phyloP scores from a whole-genome alignment of 495 filamentous ascomycete species.

The Friedmanniomyces simplex region DNA sequence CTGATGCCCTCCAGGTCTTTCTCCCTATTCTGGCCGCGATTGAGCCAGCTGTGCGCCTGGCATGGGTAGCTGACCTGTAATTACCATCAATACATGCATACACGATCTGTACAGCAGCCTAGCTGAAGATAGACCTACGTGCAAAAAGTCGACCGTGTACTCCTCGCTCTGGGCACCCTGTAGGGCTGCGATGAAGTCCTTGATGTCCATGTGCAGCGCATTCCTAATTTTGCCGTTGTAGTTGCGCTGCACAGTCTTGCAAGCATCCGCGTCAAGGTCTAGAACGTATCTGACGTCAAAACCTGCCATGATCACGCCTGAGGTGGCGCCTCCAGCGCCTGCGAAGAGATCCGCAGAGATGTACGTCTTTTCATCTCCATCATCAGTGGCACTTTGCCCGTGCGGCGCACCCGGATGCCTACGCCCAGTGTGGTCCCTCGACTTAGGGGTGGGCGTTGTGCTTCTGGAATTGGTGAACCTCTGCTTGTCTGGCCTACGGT shows the following conservation, averaged over 20 bases:
- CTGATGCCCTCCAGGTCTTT: constrained; percentile 49
- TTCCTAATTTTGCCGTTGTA: constrained; percentile 36
- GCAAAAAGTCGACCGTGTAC: not conserved
- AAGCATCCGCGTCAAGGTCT: constrained; percentile 48
- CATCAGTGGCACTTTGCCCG: no score
- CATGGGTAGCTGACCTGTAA: constrained; percentile 79
- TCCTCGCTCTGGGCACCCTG: constrained; percentile 10
- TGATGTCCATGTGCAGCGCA: constrained; percentile 28
- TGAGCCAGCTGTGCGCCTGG: constrained; percentile 37
- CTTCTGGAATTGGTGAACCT: not conserved
- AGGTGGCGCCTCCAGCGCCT: constrained; percentile 65
- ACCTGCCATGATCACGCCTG: constrained; percentile 55
- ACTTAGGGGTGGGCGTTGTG: not conserved
- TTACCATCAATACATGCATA: constrained; percentile 30
- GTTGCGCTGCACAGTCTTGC: constrained; percentile 48
- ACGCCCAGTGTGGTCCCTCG: no score
- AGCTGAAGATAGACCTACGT: not conserved
- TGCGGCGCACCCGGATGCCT: no score
- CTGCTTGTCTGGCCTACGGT: not conserved
- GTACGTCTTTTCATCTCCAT: not conserved
- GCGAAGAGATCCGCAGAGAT: constrained; percentile 53
- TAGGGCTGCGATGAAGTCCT: constrained; percentile 35
- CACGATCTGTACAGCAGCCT: not conserved
- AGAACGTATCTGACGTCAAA: constrained; percentile 50
- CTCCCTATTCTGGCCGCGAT: constrained; percentile 38